phyloP scores from a whole-genome alignment of 257 asterid genomes.

The Fraxinus anomala region DNA sequence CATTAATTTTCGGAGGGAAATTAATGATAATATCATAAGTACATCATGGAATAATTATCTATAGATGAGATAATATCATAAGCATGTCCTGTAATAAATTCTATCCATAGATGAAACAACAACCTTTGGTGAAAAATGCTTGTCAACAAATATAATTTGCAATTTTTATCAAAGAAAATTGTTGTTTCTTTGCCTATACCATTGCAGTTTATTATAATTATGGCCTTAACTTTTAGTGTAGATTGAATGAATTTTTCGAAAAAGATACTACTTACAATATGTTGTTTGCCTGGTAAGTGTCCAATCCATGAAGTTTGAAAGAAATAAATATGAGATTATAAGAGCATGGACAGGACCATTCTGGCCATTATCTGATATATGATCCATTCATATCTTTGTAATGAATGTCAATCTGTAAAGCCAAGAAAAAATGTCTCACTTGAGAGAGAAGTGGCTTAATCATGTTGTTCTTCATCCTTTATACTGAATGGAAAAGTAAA shows the following conservation, averaged over 20 bases:
- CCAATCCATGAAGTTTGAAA: not conserved
- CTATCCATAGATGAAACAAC: not conserved
- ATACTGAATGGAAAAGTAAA: constrained; percentile 19
- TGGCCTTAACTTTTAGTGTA: not conserved
- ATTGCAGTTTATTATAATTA: not conserved
- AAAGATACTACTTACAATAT: not conserved
- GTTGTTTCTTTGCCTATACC: not conserved
- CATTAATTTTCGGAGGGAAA: not conserved
- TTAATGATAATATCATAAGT: no score
- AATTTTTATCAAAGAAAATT: not conserved
- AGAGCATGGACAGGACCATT: not conserved
- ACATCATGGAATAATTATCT: no score
- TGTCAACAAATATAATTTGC: no score
- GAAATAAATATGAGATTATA: not conserved
- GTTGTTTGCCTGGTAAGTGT: not conserved
- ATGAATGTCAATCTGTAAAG: constrained; percentile 1
- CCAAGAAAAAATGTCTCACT: constrained; percentile 2
- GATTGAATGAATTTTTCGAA: no score
- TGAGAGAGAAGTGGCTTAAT: constrained; percentile 1
- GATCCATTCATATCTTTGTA: constrained; percentile 11
- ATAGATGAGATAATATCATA: not conserved
- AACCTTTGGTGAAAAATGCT: not conserved
- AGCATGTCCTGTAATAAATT: not conserved
- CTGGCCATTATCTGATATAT: constrained; percentile 16
- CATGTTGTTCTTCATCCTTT: constrained; percentile 16